Evolutionary conservation across 2,329 filamentous ascomycete genomes (phyloP), one percentile per base, ranked within the genome.

Genomic region (Tolypocladium endophyticum): DNA sequence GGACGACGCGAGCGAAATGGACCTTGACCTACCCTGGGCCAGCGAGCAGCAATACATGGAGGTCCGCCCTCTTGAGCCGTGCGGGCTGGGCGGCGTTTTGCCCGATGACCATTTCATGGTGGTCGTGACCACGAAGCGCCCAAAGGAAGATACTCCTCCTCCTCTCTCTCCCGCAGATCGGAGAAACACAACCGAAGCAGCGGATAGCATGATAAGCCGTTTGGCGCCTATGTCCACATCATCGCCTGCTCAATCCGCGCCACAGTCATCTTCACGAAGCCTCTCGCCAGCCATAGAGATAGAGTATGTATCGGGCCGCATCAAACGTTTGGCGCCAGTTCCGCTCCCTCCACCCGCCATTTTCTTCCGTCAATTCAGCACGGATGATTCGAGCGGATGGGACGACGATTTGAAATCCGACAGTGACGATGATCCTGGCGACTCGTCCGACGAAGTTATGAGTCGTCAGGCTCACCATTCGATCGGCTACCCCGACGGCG

Each of bases 91-190:
- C 7, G 83, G 83, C 18, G 79, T 85, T 0, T 72, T 78, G 33
- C 84, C 85, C 0, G 83, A 86, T n/a, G 85, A 87, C 62, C 84
- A 87, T 62, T 87, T 87, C 61, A 75, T 79, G 47, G 73, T 87
- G 0, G 73, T 79, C 2, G 83, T 86, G 2, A 76, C 75, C 2
- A 84, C 82, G 0, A 76, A 72, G 47, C 74, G 81, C 20, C 70
- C 75, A 0, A 77, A 72, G 33, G 62, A 65, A 16, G 68, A 73
- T 33, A n/a, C 14, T 5, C 7, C 18, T 7, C 7, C 18, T 7
- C 39, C 4, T 18, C 38, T 25, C 16, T 4, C 47, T 9, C 41
- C 52, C 2, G 41, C 2, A 33, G 56, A 7, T 39, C 59, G 33
- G n/a, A 25, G 20, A 30, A 58, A 23, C 2, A 67, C 67, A 0